Base-by-base conservation (phyloP, 2,329 filamentous ascomycete genomes). In the Monosporascus sp. region DNA sequence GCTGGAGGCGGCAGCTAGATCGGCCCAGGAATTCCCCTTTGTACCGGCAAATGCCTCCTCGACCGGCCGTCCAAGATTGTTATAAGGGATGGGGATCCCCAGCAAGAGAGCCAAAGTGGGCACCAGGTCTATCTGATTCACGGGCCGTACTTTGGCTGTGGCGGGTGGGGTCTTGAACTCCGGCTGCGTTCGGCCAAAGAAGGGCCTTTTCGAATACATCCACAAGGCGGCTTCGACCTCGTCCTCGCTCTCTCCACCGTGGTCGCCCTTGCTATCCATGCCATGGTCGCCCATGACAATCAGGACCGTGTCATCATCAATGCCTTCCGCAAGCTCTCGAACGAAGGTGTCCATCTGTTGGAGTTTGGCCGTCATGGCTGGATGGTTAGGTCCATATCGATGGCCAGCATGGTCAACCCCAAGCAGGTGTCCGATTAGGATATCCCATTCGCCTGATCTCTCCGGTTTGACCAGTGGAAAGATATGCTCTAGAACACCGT, bases 231-330 rank as follows among this genome's bases (percentile, higher is more conserved):
- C 91, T 70, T 99, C 85, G 6, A 99, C 83, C 69, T 99, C 94
- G 58, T 97, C 91, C 61, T 97, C 90, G 34, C 93, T 97, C 74
- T 99, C 94, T 51, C 94, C 94, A n/a, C 94, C 94, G 66, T 99
- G 94, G 60, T 99, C 94, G 18, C 94, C 94, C 73, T 99, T 97
- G 55, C 82, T 77, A 69, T 99, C 94, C 94, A 99, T 99, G 11
- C 94, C 94, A 66, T 99, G 94, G 68, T 99, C 94, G n/a, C 94
- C 94, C 90, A 99, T 96, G 15, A 99, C 89, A 20, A 99, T 84
- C 37, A 99, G 75, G 22, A 99, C 75, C 0, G 94, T 99, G 51
- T 90, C 76, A 50, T 97, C 88, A 62, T 96, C 93, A 18, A 99
- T 75, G 3, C 75, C 75, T 1, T 81, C 76, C 3, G 89, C 84